A percentile compares a stretch with the other conserved stretches of the same genome.
phyloP scores from a whole-genome alignment of 768 basidiomycete genomes.

The Podaxis carcinomalis region DNA sequence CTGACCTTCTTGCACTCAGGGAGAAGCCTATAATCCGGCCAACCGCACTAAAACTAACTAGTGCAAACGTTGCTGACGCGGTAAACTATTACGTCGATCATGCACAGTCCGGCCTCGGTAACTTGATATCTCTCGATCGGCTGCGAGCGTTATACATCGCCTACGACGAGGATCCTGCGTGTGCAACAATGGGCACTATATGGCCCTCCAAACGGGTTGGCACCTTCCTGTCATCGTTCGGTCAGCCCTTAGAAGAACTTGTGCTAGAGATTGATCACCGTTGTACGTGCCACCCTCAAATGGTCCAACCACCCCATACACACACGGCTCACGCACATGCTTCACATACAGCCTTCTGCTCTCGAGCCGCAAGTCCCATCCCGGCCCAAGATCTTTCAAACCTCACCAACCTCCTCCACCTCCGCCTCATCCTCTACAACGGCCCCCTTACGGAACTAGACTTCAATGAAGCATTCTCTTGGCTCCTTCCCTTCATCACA shows the following conservation, averaged over 20 bases:
- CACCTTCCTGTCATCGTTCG: not conserved
- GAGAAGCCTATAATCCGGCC: not conserved
- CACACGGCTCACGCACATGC: not conserved
- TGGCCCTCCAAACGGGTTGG: not conserved
- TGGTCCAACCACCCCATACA: not conserved
- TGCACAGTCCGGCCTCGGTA: not conserved
- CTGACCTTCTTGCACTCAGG: not conserved
- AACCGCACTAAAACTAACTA: not conserved
- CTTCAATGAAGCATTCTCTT: not conserved
- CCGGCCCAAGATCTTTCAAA: not conserved
- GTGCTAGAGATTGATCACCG: conserved; percentile 2
- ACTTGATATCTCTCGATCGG: not conserved
- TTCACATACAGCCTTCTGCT: not conserved
- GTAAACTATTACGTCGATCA: not conserved
- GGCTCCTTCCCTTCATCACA: not conserved
- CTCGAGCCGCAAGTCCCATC: not conserved
- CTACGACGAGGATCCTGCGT: not conserved
- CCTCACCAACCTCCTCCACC: not conserved
- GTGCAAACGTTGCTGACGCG: not conserved
- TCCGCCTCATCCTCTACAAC: not conserved
- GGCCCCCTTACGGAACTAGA: not conserved
- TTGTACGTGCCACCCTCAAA: not conserved
- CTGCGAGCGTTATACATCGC: not conserved
- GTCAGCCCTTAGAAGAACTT: not conserved
- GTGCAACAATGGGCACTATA: not conserved